phyloP scores from a whole-genome alignment of 164 flowering plant genomes.

The Vitis amurensis region DNA sequence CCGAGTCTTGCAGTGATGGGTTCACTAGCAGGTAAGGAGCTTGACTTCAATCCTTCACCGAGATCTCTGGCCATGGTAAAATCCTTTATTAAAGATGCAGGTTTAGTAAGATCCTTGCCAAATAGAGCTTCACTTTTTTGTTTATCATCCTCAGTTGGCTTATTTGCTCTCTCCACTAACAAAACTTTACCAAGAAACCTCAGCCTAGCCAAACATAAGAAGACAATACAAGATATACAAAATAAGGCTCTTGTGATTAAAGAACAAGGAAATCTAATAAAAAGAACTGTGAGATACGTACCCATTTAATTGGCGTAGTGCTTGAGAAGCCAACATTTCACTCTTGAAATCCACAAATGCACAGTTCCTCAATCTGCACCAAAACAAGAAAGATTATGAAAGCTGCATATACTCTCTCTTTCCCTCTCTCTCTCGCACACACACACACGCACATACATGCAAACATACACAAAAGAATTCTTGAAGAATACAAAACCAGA shows the following conservation, averaged over 20 bases:
- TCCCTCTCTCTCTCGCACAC: no score
- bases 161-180: conserved; percentile 66
- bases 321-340: conserved; percentile 73
- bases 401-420: neutral
- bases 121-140: conserved; percentile 25
- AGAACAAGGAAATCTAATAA: neutral
- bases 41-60: conserved; percentile 25
- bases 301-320: conserved; percentile 83
- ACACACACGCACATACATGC: neutral
- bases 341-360: conserved; percentile 84
- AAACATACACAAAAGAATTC: neutral
- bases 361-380: conserved; percentile 72
- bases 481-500: no score
- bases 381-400: conserved; percentile 1
- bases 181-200: conserved; percentile 93
- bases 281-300: conserved; percentile 10
- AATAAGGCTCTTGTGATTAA: neutral
- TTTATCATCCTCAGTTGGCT: conserved; percentile 23
- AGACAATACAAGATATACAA: neutral
- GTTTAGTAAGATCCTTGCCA: conserved; percentile 26
- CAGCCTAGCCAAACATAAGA: conserved; percentile 43
- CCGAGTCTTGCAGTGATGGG: conserved; percentile 92
- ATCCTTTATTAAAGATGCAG: conserved; percentile 30
- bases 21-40: conserved; percentile 36
- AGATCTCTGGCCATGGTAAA: conserved; percentile 21